Conservation (phyloP, 192 early-diverging fungal species). For the Coemansia erecta region DNA sequence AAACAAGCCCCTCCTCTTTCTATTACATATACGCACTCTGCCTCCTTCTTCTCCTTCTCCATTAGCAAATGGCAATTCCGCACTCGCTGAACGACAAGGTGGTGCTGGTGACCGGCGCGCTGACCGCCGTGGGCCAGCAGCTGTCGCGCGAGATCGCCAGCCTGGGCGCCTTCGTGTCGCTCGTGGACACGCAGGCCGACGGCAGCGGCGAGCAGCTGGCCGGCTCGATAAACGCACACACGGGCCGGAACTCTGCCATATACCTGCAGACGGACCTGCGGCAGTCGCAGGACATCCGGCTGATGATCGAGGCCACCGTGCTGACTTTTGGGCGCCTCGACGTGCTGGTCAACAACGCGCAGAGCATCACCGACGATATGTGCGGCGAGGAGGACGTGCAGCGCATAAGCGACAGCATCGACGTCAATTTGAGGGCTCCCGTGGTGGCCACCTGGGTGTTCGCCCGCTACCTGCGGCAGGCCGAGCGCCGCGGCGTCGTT, state of each 20-base stretch:
- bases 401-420: constrained; percentile 20
- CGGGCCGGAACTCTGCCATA: constrained; percentile 1
- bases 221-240: constrained; percentile 3
- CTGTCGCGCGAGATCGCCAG: constrained; percentile 10
- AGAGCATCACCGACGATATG: constrained; percentile 18
- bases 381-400: constrained; percentile 16
- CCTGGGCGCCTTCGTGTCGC: constrained; percentile 18
- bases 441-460: constrained; percentile 34
- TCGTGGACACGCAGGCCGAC: constrained; percentile 18
- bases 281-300: constrained; percentile 15
- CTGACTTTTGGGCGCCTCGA: constrained; percentile 37
- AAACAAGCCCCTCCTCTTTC: neutral
- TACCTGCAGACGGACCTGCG: constrained; percentile 25
- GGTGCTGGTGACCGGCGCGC: constrained; percentile 35
- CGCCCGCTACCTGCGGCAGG: constrained; percentile 18
- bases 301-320: constrained; percentile 34
- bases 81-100: constrained; percentile 29
- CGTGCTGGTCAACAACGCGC: constrained; percentile 32
- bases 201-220: constrained; percentile 28
- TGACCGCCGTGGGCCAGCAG: constrained; percentile 21
- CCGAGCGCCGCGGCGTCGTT: constrained; percentile 17
- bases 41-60: neutral
- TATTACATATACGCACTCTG: neutral
- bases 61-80: neutral
- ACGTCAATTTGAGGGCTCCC: constrained; percentile 30